Base-by-base conservation (phyloP, 2,329 filamentous ascomycete species). In the Aspergillus luchuensis region DNA sequence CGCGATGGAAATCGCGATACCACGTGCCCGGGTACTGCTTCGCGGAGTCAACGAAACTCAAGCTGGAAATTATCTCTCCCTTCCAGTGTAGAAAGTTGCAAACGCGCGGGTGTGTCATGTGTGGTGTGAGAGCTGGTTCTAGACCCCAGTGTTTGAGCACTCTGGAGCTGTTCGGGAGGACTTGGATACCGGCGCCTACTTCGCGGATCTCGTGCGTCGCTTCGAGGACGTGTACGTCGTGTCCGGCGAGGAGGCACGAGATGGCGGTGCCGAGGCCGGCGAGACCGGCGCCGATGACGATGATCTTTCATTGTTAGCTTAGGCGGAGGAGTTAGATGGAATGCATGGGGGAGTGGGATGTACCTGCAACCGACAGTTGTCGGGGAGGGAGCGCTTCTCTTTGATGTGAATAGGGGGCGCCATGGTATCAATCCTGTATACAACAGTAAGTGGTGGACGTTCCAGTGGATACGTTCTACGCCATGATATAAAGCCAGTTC, bases 1-100 rank as follows among this genome's bases (percentile, higher is more conserved):
- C 81, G 8, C 83, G 78, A 64, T 86, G 83, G 43, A 86, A 85
- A 63, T 85, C 83, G 72, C 81, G 82, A 64, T 84, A 85, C 69
- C 69, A 72, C 6, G 23, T 72, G 0, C 71, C 71, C 0, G 70
- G 68, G 77, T 81, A 28, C 74, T 77, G 2, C 13, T 63, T 62
- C 15, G 72, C 69, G 13, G 78, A 80, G 2, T 74, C 76, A 13
- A 78, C 67, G 53, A 84, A 84, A 63, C 85, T 76, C 74, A 85
- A 79, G 1, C 72, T 69, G 0, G 80, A 80, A 7, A 86, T 74
- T 17, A 70, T 64, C 25, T 83, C 77, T 3, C 84, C 83, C 57
- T 82, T 84, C 83, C 83, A 85, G 1, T 80, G 78, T 30, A 81
- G 69, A 70, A 85, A 84, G 58, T 84, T 84, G 64, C 72, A 79